Base-by-base conservation (phyloP, 768 basidiomycete genomes). In the Tulasnella sp. region DNA sequence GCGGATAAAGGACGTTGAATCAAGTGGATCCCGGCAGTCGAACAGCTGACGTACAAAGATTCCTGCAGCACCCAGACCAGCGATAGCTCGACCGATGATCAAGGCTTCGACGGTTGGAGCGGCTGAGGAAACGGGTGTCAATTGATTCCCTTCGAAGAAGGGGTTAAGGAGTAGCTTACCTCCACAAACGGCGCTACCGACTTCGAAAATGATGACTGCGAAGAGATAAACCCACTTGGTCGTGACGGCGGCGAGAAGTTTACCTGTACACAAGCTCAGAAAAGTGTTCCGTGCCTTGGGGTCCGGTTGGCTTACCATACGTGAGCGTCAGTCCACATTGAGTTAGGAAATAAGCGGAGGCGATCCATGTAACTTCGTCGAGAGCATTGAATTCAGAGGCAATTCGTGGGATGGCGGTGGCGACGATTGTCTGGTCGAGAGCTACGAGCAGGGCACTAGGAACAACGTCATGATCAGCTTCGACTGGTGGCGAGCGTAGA, bases 61-160 rank as follows among this genome's bases (percentile, higher is more conserved):
- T 39, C 86, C 87, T 1, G 86, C 84, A 0, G 85, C 87, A 4
- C 87, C 88, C 2, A 87, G 77, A n/a, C 88, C 88, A 2, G 85
- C 83, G 61, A 88, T 80, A 0, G 87, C 87, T 29, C 88, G 82
- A 11, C 88, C 88, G 67, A 87, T 81, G 73, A 86, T 86, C 35
- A 86, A 79, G 11, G 82, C 78, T 42, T 81, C 77, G 32, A 85
- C 81, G 61, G 71, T 81, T 1, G 80, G 79, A 5, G 77, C 77
- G 44, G 55, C 83, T 74, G 51, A 20, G 20, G 74, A n/a, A 48
- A 15, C 35, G 23, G 7, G 2, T 51, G 29, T 42, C 32, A 67
- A 15, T 32, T 4, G 6, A 2, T 35, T 32, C 15, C 32, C 11
- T 67, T 15, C n/a, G 13, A 32, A 35, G 26, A 11, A 7, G 7